These are phyloP conservation scores for Rhynchospora tenuis DNA, from an alignment of 176 grass and related monocot species.

Conservation along the genomic window DNA sequence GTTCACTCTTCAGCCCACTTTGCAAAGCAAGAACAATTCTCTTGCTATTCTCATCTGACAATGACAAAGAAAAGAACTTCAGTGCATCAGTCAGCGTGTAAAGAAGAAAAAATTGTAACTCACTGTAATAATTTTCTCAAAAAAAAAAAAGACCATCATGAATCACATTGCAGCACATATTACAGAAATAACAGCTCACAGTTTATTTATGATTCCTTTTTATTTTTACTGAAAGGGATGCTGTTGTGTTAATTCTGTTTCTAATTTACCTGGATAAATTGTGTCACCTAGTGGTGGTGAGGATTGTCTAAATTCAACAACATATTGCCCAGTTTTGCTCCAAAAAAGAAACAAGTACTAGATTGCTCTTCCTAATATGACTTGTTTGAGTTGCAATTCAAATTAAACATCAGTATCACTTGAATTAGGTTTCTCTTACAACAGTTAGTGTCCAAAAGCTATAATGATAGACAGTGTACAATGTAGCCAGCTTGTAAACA, in stretches of 20 bases:
- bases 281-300: too few relatives aligned
- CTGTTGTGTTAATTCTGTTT: too few relatives aligned
- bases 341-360: background rate
- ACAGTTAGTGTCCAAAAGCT: background rate
- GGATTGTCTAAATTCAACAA: too few relatives aligned
- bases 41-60: constrained; percentile 91
- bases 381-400: background rate
- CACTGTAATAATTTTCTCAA: constrained; percentile 9
- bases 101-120: constrained; percentile 15
- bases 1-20: constrained; percentile 94
- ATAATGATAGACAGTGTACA: background rate
- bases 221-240: too few relatives aligned
- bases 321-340: too few relatives aligned
- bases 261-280: too few relatives aligned
- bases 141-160: background rate
- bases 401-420: background rate
- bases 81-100: background rate
- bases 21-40: constrained; percentile 98
- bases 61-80: constrained; percentile 4
- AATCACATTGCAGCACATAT: constrained; percentile 6
- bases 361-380: background rate
- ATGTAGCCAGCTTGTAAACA: background rate
- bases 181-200: background rate
- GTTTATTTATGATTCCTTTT: too few relatives aligned
- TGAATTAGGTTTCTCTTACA: background rate